Base-by-base conservation (phyloP, 345 rosid genomes). In the Zanthoxylum bungeanum region DNA sequence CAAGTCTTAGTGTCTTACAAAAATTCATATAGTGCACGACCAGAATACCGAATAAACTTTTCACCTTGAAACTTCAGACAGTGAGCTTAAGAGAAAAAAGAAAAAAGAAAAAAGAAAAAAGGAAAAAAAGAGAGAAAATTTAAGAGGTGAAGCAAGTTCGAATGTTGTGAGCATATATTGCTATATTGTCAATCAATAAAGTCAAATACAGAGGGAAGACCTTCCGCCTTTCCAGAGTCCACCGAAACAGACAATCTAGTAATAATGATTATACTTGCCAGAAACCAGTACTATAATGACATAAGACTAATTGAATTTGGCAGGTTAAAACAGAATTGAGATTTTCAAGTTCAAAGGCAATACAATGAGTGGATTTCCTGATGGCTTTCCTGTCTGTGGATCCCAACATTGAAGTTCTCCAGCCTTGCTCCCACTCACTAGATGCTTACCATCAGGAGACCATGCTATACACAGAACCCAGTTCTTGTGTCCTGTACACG, bases 391-490 rank as follows among this genome's bases (percentile, higher is more conserved):
- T 2, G 89, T 86, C 73, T 82, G 83, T 9, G 94, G 87, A 73
- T 87, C 87, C 98, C 99, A 96, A 74, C 91, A 87, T 65, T 79
- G 86, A 78, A 95, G 78, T 68, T 95, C 96, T 66, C 98, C 97
- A 51, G 92, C 69, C 82, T 88, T 89, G 83, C 93, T 88, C 71
- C 98, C 98, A 83, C 96, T 95, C 28, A 84, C 96, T 73, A 95
- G 93, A 81, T 89, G 82, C 85, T 88, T 91, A 65, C 91, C 93
- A 82, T 95, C 97, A 0, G 98, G 97, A 31, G 98, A 92, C 98
- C 99, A 96, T 24, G 97, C 91, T 73, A 96, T 75, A 72, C 88
- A 87, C 28, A 96, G 95, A 78, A 96, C 97, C 98, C 96, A 96
- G 73, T 96, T 93, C 84, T 73, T 93, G 89, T 96, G 99, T 51